Evolutionary conservation across 2,329 filamentous ascomycete genomes (phyloP), one percentile per base, ranked within the genome.

Genomic region (Pseudocercospora ulei): DNA sequence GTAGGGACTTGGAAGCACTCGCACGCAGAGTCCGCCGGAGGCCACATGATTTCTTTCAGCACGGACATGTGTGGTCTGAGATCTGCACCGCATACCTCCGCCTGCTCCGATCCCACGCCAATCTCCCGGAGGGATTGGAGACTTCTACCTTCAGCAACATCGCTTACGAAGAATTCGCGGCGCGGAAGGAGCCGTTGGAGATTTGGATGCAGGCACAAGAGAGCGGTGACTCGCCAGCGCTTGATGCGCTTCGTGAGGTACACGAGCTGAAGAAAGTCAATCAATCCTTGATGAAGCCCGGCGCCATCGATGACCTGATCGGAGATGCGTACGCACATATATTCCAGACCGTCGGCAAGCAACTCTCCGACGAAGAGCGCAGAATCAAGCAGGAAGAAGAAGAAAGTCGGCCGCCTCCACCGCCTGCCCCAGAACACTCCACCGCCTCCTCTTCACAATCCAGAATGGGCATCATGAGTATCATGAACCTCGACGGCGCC

Each of bases 271-370:
- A 82, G 56, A 80, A 77, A 58, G 72, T 95, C 28, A 98, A 98
- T 56, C 79, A 80, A 25, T 81, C 80, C 30, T 70, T 94, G 5
- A 90, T 92, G 73, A 95, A 94, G 61, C 74, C 80, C 0, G 74
- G 77, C 0, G 71, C 79, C 6, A 88, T 96, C 28, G 90, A 98
- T 54, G 90, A 98, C 55, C 71, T 96, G n/a, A 82, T 95, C 49
- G 82, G 80, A 13, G 90, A 98, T 61, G 78, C 82, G 33, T 98
- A 94, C 60, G 81, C 83, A 1, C 71, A 76, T 33, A 67, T 93
- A 9, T 90, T 84, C 56, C 69, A 72, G 11, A 73, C 79, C 18
- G 65, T 86, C 33, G 76, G 76, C 1, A 72, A 72, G 26, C 68
- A 67, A 3, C 62, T 85, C n/a, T 63, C 70, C 29, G 64, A 71